A percentile compares a stretch with the other conserved stretches of the same genome.
Evolutionary conservation across 2,329 filamentous ascomycete genomes (phyloP).

Genomic region (Fusarium secorum): DNA sequence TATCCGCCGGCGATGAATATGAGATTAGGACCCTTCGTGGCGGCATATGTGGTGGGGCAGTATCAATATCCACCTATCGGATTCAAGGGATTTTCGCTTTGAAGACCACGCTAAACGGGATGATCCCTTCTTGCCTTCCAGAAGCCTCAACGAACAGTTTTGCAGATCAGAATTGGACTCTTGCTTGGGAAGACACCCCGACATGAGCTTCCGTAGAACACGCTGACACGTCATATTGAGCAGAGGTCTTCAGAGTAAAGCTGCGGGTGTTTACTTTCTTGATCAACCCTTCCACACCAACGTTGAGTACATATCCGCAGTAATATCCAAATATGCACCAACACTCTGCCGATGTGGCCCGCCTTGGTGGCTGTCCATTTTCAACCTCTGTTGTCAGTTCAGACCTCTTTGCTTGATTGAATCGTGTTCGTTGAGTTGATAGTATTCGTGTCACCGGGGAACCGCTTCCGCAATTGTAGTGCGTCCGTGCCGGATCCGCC

Average conservation of each 20-base stretch:
- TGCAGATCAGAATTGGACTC: slow-evolving; percentile 25
- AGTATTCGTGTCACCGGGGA: slow-evolving; percentile 45
- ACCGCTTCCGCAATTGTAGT: slow-evolving; percentile 41
- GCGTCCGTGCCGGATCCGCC: slow-evolving; percentile 35
- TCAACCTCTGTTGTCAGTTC: slow-evolving; percentile 27
- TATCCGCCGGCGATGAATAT: slow-evolving; percentile 9
- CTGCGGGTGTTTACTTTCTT: neutral
- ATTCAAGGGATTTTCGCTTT: slow-evolving; percentile 7
- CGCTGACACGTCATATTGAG: slow-evolving; percentile 3
- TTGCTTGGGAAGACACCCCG: neutral
- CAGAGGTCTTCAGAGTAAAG: neutral
- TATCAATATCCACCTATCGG: slow-evolving; percentile 41
- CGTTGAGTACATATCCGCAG: neutral
- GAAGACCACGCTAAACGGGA: slow-evolving; percentile 18
- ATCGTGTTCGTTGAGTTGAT: slow-evolving; percentile 26
- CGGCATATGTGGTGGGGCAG: slow-evolving; percentile 29
- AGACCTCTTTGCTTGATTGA: slow-evolving; percentile 14
- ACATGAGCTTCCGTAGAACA: neutral
- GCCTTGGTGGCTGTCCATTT: slow-evolving; percentile 30
- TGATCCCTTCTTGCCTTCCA: slow-evolving; percentile 34
- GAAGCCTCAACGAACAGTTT: slow-evolving; percentile 38
- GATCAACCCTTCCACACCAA: neutral
- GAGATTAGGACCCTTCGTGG: slow-evolving; percentile 41
- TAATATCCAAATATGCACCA: slow-evolving; percentile 13
- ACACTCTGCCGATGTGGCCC: slow-evolving; percentile 30